Evolutionary conservation across 345 rosid genomes (phyloP).

Genomic region (Theobroma cacao): DNA sequence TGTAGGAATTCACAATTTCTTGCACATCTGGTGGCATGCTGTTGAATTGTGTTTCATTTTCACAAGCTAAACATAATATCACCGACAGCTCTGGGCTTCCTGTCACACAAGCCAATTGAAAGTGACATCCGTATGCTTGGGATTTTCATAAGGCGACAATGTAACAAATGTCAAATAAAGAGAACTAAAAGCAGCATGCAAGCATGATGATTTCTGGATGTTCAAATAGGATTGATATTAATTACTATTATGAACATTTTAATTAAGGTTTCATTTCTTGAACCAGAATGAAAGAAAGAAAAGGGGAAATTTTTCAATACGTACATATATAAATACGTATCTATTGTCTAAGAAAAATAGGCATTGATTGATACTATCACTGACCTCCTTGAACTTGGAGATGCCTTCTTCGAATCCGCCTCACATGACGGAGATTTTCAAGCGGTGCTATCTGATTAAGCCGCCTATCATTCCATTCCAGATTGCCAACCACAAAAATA

Average conservation of each 20-base stretch:
- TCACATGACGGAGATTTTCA: constrained; percentile 70
- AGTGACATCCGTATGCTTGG: constrained; percentile 17
- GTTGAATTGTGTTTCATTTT: constrained; percentile 27
- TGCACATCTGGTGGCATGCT: constrained; percentile 44
- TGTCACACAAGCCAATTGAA: constrained; percentile 25
- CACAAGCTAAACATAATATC: constrained; percentile 62
- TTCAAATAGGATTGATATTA: no score
- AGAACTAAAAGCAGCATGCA: no score
- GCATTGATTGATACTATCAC: neutral
- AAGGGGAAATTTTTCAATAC: no score
- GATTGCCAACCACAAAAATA: neutral
- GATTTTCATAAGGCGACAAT: no score
- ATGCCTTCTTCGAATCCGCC: constrained; percentile 58
- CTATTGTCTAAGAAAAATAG: no score
- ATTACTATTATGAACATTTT: neutral
- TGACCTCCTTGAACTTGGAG: neutral
- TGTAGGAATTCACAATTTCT: constrained; percentile 56
- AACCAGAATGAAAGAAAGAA: neutral
- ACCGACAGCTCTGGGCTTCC: constrained; percentile 59
- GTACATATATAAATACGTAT: no score
- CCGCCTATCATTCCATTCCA: constrained; percentile 36
- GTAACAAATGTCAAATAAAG: no score
- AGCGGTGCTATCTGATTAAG: constrained; percentile 62
- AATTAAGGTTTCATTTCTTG: neutral
- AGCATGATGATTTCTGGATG: neutral